phyloP scores from a whole-genome alignment of 805 yeast species.

The Barnettozyma vustinii region DNA sequence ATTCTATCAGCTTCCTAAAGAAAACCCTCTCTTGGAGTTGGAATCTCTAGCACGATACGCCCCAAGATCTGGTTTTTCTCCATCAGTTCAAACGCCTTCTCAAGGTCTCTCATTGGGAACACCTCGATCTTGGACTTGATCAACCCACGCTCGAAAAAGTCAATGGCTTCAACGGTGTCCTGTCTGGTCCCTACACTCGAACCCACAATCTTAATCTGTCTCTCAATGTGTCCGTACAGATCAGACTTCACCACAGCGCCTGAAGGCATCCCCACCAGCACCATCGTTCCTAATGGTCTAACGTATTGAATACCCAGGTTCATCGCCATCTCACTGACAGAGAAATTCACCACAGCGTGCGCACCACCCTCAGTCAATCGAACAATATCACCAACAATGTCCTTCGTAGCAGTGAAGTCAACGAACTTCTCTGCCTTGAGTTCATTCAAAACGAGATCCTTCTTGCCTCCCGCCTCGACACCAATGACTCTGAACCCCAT shows the following conservation, averaged over 20 bases:
- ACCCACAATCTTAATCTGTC: conserved; percentile 38
- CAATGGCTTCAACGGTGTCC: conserved; percentile 54
- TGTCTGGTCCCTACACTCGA: conserved; percentile 23
- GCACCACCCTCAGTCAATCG: conserved; percentile 56
- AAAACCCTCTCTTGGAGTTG: conserved; percentile 33
- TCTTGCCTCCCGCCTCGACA: conserved; percentile 68
- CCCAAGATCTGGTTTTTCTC: conserved; percentile 54
- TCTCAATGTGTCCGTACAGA: conserved; percentile 42
- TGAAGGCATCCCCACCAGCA: conserved; percentile 55
- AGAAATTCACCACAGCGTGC: conserved; percentile 65
- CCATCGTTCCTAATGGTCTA: conserved; percentile 56
- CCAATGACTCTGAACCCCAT: conserved; percentile 69
- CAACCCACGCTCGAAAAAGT: conserved; percentile 59
- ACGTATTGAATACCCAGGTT: conserved; percentile 44
- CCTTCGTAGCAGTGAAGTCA: conserved; percentile 47
- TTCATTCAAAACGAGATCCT: conserved; percentile 41
- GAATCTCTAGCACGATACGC: conserved; percentile 72
- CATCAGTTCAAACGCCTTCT: conserved; percentile 47
- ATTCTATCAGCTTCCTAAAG: neutral
- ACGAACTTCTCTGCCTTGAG: conserved; percentile 60
- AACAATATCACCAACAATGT: conserved; percentile 39
- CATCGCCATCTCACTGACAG: conserved; percentile 48
- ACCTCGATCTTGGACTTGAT: conserved; percentile 54
- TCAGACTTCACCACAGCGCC: conserved; percentile 39
- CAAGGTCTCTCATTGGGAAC: conserved; percentile 48